Evolutionary conservation across 129 eudicot species (phyloP), one percentile per base, ranked within the genome.

Genomic region (Kitagawia praeruptora): DNA sequence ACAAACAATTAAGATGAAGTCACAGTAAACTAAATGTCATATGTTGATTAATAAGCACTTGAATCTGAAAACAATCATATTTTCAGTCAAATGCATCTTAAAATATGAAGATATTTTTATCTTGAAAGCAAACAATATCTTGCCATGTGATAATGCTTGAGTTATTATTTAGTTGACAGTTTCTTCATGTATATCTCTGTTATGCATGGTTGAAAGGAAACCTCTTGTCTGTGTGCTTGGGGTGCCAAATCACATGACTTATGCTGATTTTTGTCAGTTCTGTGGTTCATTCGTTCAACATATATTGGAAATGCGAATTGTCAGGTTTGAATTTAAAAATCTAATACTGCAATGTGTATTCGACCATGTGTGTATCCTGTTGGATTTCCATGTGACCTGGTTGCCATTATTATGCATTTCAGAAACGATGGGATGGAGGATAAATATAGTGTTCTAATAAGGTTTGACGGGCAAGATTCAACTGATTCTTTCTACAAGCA

Each of bases 221-320:
- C 92, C 99, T 89, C 96, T 90, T 73, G 75, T 92, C 38, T 92
- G 97, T 86, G 97, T 95, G 45, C 91, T 95, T 27, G 97, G 97
- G 51, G 97, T 95, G 83, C 99, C 99, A 53, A 90, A 90, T 81
- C 99, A 95, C 91, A 92, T 92, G 97, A 95, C 99, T 18, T 95
- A 95, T 79, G 89, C 97, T 3, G 97, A 95, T 70, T 95, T 95
- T 74, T 95, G 97, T 78, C 97, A 86, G 81, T 95, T 90, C 78
- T 92, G 96, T 85, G 99, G 99, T 70, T 90, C 97, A 11, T 95
- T 90, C 75, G 85, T 95, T 81, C 96, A 90, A 77, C 92, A 90
- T 84, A 87, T 95, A 79, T 75, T 88, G 89, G 99, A 95, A 79
- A 95, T 95, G 97, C 90, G 97, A 53, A 85, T 95, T 64, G 91